These are phyloP conservation scores for Scopulariopsis brevicaulis DNA, from an alignment of 2,329 filamentous ascomycete species.

Conservation along the genomic window DNA sequence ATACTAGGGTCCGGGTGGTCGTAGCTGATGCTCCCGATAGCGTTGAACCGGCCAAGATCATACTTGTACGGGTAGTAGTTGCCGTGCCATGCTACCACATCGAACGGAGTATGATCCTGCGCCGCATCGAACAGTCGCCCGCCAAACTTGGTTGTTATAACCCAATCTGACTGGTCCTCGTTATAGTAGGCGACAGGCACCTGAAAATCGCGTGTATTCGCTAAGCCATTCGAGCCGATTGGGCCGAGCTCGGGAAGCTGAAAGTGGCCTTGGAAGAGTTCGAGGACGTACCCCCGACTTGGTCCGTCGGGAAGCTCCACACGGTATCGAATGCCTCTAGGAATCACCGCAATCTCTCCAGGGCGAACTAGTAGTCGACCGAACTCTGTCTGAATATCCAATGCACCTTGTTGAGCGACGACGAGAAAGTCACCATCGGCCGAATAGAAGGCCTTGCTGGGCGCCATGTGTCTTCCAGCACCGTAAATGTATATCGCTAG, in stretches of 20 bases:
- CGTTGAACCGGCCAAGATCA: slow-evolving; percentile 44
- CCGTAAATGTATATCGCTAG: slow-evolving; percentile 36
- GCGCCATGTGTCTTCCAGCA: slow-evolving; percentile 31
- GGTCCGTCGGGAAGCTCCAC: slow-evolving; percentile 33
- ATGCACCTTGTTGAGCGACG: slow-evolving; percentile 50
- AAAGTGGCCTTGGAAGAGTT: slow-evolving; percentile 54
- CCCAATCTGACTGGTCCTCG: slow-evolving; percentile 18
- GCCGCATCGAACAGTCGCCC: slow-evolving; percentile 48
- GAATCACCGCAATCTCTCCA: slow-evolving; percentile 57
- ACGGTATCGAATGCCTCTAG: slow-evolving; percentile 43
- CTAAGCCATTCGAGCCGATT: slow-evolving; percentile 54
- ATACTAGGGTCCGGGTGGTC: slow-evolving; percentile 59
- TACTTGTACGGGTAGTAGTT: slow-evolving; percentile 52
- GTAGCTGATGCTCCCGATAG: slow-evolving; percentile 43
- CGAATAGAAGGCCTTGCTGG: slow-evolving; percentile 33
- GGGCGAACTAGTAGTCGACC: slow-evolving; percentile 53
- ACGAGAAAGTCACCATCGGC: slow-evolving; percentile 59
- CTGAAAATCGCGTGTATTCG: slow-evolving; percentile 55
- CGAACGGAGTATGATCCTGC: slow-evolving; percentile 57
- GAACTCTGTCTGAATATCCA: slow-evolving; percentile 60
- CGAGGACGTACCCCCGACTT: slow-evolving; percentile 54
- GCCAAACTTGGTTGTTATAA: slow-evolving; percentile 44
- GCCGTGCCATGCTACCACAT: slow-evolving; percentile 64
- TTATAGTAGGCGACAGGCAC: slow-evolving; percentile 48
- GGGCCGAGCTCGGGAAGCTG: slow-evolving; percentile 56